Evolutionary conservation across 345 rosid genomes (phyloP), one percentile per base, ranked within the genome.

Genomic region (Populus alba): DNA sequence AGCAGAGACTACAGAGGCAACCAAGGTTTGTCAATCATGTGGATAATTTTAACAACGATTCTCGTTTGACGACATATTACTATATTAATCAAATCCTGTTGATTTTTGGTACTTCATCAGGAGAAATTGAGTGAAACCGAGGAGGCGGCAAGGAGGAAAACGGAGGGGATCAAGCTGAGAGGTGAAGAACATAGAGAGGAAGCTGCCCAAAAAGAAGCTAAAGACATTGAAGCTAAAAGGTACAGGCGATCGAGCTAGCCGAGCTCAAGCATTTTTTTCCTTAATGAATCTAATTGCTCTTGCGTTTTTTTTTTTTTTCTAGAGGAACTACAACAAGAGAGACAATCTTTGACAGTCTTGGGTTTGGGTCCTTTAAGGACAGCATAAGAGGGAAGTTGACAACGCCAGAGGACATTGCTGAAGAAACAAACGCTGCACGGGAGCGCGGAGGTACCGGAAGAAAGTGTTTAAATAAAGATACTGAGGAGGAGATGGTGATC

Each of bases 111-210:
- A 73, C 2, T 70, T 9, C 63, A 89, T 9, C 63, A 89, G 91
- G 92, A 88, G 66, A 89, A 82, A 43, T 15, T 87, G 72, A 70
- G 80, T 38, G 87, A 89, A 77, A 78, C 89, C 0, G 85, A 81
- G 55, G 97, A 89, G 72, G 91, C 70, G 35, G 75, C 94, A 1
- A 81, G 90, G 49, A 65, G 70, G 13, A 85, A 88, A 70, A 87
- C 90, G 86, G 95, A 86, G 59, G 95, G 88, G 20, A 61, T 88
- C 89, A 87, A 75, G 77, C 15, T 88, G 43, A 75, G 75, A 75
- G 90, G 72, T 37, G 73, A 86, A 39, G 88, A 78, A 45, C 20
- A 80, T 27, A 75, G 82, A 55, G 71, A 79, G 0, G 87, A 85
- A 68, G 85, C 82, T 4, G 86, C 73, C 31, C 51, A 38, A n/a